These are phyloP conservation scores for Fusarium udum DNA, from an alignment of 2,329 filamentous ascomycete genomes.

Conservation along the genomic window DNA sequence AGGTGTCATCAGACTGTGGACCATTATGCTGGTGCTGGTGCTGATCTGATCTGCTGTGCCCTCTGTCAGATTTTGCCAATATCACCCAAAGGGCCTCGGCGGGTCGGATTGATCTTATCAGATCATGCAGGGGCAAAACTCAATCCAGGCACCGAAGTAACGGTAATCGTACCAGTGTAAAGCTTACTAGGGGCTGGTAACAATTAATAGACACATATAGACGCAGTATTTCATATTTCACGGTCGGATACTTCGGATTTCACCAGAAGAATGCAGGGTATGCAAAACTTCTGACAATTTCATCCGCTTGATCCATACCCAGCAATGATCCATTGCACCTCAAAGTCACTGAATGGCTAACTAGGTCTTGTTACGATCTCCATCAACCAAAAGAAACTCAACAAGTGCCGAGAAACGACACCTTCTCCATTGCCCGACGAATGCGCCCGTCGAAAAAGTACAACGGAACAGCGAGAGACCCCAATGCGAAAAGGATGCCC, in stretches of 20 bases:
- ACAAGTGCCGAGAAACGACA: background rate
- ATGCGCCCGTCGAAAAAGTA: background rate
- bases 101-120: background rate
- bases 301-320: background rate
- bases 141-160: background rate
- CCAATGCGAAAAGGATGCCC: background rate
- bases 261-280: accelerated
- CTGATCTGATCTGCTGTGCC: too few relatives aligned
- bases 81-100: accelerated
- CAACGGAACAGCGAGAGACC: background rate
- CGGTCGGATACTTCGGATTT: accelerated
- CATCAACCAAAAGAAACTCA: too few relatives aligned
- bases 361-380: too few relatives aligned
- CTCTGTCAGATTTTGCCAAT: background rate
- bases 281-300: background rate
- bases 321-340: background rate
- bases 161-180: accelerated
- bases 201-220: accelerated
- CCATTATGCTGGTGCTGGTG: background rate
- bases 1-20: accelerated
- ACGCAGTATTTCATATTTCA: accelerated
- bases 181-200: accelerated
- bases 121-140: background rate
- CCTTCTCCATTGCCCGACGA: background rate
- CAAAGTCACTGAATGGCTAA: too few relatives aligned